Evolutionary conservation across 164 flowering plant species (phyloP).

Genomic region (Chloranthus sessilifolius): DNA sequence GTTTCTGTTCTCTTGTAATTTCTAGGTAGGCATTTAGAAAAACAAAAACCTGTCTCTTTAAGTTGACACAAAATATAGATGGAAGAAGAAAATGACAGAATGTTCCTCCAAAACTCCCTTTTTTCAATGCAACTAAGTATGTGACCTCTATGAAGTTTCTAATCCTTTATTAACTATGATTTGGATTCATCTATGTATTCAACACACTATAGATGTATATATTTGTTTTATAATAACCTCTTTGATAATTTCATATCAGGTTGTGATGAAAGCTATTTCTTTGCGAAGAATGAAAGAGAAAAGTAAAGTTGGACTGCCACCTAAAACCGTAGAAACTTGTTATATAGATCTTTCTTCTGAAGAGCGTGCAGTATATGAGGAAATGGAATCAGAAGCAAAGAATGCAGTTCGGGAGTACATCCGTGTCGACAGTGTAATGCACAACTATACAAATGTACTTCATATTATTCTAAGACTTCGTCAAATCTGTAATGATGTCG

Average conservation of each 20-base stretch:
- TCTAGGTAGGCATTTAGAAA: too few species aligned
- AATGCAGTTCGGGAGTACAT: slow-evolving; percentile 39
- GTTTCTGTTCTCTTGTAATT: too few species aligned
- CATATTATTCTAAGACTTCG: slow-evolving; percentile 72
- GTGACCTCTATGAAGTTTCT: too few species aligned
- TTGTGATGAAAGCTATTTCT: slow-evolving; percentile 71
- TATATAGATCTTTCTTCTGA: slow-evolving; percentile 61
- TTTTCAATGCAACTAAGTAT: too few species aligned
- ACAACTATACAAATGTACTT: slow-evolving; percentile 62
- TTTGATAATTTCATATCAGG: slow-evolving; percentile 30
- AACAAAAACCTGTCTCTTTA: too few species aligned
- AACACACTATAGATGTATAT: too few species aligned
- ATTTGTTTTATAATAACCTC: neutral
- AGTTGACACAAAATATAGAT: too few species aligned
- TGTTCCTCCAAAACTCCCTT: too few species aligned
- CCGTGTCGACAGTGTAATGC: slow-evolving; percentile 31
- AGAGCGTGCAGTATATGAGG: slow-evolving; percentile 75
- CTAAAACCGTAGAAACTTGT: slow-evolving; percentile 66
- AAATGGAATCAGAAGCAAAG: slow-evolving; percentile 64
- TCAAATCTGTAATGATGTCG: slow-evolving; percentile 63
- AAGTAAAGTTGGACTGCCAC: slow-evolving; percentile 50
- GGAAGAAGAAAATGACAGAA: too few species aligned
- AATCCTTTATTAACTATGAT: too few species aligned
- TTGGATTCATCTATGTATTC: too few species aligned
- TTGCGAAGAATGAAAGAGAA: slow-evolving; percentile 83